Conservation (phyloP, 169 alveolate species). For the Eimeria sp. region DNA sequence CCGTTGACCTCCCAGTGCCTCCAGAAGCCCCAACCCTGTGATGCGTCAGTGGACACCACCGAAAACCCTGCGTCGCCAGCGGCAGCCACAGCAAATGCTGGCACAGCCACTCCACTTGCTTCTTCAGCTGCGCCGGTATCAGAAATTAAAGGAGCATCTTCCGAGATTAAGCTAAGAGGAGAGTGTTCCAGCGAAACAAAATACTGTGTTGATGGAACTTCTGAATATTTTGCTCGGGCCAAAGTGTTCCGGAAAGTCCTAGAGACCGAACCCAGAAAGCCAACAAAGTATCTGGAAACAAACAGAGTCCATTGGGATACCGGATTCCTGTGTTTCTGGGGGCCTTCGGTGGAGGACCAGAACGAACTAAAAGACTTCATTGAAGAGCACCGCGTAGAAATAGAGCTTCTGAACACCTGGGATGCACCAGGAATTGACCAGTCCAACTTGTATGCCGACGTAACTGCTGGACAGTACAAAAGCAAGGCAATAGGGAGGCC, state of each 20-base stretch:
- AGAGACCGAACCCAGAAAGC: constrained; percentile 40
- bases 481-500: constrained; percentile 13
- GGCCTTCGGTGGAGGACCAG: constrained; percentile 44
- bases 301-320: constrained; percentile 9
- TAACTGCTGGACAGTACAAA: neutral
- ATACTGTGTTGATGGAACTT: neutral
- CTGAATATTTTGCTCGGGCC: constrained; percentile 38
- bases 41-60: neutral
- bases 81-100: neutral
- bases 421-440: neutral
- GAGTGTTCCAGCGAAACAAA: neutral
- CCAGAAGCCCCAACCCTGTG: neutral
- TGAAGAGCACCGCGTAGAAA: constrained; percentile 50
- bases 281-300: neutral
- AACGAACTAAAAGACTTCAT: constrained; percentile 44
- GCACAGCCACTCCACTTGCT: constrained; percentile 2
- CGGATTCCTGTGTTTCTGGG: constrained; percentile 62
- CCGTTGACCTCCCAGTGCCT: neutral
- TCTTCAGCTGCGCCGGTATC: neutral
- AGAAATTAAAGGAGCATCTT: neutral
- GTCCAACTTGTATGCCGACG: neutral
- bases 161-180: neutral
- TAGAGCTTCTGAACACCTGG: neutral
- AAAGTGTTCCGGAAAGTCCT: neutral
- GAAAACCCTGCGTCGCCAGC: neutral